Percentiles rank a stretch among this genome's conserved stretches.
Evolutionary conservation across 176 grass and related monocot species (phyloP).

Genomic region (Cenchrus americanus): DNA sequence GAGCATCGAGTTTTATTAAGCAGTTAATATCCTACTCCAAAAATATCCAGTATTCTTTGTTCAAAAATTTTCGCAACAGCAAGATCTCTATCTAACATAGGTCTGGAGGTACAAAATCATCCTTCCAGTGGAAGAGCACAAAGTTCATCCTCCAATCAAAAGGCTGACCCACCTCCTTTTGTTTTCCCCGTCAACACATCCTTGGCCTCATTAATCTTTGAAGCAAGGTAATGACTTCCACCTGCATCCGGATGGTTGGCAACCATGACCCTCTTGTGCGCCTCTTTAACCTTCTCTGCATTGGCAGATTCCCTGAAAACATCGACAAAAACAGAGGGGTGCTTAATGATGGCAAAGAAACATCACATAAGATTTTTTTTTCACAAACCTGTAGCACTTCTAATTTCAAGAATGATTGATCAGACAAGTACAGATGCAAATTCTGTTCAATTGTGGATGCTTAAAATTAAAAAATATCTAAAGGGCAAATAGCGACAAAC

Average conservation of each 20-base stretch:
- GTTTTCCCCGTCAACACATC: constrained; percentile 83
- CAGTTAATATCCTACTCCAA: constrained; percentile 17
- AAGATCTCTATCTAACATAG: constrained; percentile 34
- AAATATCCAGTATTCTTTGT: constrained; percentile 11
- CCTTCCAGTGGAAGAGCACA: not conserved
- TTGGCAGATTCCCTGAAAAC: constrained; percentile 62
- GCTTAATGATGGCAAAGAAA: not conserved
- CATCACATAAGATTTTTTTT: not conserved
- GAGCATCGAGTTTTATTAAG: constrained; percentile 12
- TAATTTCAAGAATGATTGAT: not conserved
- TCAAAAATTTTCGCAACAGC: constrained; percentile 12
- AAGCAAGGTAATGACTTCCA: constrained; percentile 93
- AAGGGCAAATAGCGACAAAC: not conserved
- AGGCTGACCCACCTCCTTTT: constrained; percentile 77
- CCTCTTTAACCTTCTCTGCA: constrained; percentile 93
- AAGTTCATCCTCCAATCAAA: constrained; percentile 52
- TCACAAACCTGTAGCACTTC: not conserved
- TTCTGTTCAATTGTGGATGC: not conserved
- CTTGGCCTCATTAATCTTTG: constrained; percentile 95
- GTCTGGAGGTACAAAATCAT: constrained; percentile 13
- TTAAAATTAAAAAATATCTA: constrained; percentile 4
- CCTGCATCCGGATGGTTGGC: constrained; percentile 93
- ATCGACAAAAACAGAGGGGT: constrained; percentile 15
- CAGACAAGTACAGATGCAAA: not conserved
- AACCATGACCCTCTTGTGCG: constrained; percentile 95